These are phyloP conservation scores for Bruguiera sexangula DNA, from an alignment of 345 rosid species.

Conservation along the genomic window DNA sequence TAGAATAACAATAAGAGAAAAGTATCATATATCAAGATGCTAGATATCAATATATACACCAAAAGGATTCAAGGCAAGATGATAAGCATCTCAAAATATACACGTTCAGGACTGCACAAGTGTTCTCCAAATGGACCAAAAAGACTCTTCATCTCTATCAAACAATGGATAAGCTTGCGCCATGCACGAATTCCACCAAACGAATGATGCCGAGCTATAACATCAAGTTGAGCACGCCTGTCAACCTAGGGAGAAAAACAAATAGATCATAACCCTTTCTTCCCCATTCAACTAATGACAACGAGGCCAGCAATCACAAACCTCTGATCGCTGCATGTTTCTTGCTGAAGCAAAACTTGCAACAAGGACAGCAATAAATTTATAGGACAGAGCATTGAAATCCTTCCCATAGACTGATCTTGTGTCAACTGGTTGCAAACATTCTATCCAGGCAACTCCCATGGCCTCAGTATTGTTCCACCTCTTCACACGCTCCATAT, in stretches of 20 bases:
- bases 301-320: conserved; percentile 31
- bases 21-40: not conserved
- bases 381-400: conserved; percentile 90
- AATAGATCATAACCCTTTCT: conserved; percentile 2
- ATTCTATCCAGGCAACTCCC: conserved; percentile 99
- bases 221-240: conserved; percentile 81
- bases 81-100: conserved; percentile 35
- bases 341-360: conserved; percentile 99
- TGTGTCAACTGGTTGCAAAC: conserved; percentile 89
- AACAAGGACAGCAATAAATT: conserved; percentile 90
- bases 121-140: conserved; percentile 68
- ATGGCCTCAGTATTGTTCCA: conserved; percentile 96
- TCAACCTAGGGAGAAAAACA: conserved; percentile 59
- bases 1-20: conserved; percentile 4
- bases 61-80: not conserved
- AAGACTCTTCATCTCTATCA: conserved; percentile 79
- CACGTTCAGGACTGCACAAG: conserved; percentile 58
- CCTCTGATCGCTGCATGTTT: conserved; percentile 98
- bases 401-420: conserved; percentile 96
- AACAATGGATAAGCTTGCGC: conserved; percentile 87
- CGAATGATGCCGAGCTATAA: conserved; percentile 49
- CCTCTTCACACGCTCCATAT: conserved; percentile 86
- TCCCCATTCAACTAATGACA: conserved; percentile 7
- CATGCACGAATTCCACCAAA: conserved; percentile 73
- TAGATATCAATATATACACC: conserved; percentile 6